Conservation (phyloP, 164 flowering plant species). For the Dillenia suffruticosa region DNA sequence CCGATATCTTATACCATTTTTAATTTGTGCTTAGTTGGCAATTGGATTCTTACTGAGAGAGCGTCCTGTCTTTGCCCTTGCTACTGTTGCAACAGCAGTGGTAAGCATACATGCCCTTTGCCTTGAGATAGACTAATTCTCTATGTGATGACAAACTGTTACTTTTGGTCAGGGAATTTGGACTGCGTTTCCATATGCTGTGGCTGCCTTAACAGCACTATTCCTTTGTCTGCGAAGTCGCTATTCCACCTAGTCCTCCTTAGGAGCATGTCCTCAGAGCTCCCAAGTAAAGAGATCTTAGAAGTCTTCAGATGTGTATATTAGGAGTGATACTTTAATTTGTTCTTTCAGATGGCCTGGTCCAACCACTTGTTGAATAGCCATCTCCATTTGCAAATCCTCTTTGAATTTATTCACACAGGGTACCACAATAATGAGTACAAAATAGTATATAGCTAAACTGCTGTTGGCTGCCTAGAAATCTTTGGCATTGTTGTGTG, state of each 20-base stretch:
- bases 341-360: constrained; percentile 4
- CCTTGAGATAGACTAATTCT: not conserved
- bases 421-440: too few species aligned
- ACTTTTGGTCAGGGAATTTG: constrained; percentile 61
- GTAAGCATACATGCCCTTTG: constrained; percentile 24
- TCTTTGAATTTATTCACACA: not conserved
- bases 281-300: not conserved
- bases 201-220: constrained; percentile 61
- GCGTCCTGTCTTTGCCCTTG: constrained; percentile 69
- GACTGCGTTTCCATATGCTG: constrained; percentile 71
- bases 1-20: not conserved
- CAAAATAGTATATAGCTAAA: too few species aligned
- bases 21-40: constrained; percentile 37
- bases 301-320: not conserved
- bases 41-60: constrained; percentile 75
- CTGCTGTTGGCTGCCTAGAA: too few species aligned
- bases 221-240: constrained; percentile 47
- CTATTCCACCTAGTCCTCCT: constrained; percentile 23
- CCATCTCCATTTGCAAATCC: constrained; percentile 2
- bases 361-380: constrained; percentile 7
- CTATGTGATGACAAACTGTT: constrained; percentile 10
- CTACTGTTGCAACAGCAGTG: constrained; percentile 83
- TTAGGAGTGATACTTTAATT: not conserved
- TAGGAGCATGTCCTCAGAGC: not conserved
- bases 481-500: too few species aligned